phyloP scores from a whole-genome alignment of 2,329 filamentous ascomycete genomes.

The Cladosporium sphaerospermum region DNA sequence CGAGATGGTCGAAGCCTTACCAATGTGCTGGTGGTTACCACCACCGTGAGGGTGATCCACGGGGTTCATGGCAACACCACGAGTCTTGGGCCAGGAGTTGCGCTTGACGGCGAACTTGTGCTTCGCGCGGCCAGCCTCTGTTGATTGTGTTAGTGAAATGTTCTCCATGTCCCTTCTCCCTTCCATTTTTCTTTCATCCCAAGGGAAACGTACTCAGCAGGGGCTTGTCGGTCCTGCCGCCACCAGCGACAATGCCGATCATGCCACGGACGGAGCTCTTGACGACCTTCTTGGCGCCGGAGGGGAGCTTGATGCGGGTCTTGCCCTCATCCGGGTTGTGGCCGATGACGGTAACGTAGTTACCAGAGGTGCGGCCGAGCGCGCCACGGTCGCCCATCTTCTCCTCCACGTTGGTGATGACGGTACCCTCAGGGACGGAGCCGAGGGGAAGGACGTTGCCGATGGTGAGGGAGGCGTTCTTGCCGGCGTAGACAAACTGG shows the following conservation, averaged over 20 bases:
- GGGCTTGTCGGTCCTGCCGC: constrained; percentile 99
- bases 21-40: constrained; percentile 99
- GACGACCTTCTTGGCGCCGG: constrained; percentile 98
- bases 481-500: constrained; percentile 99
- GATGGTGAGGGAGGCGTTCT: constrained; percentile 94
- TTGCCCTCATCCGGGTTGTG: constrained; percentile 99
- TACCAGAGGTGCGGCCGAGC: constrained; percentile 94
- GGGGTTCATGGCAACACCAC: constrained; percentile 99
- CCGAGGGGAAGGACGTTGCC: constrained; percentile 94
- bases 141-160: constrained; percentile 22
- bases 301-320: constrained; percentile 99
- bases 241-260: constrained; percentile 99
- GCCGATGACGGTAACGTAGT: constrained; percentile 97
- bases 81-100: constrained; percentile 99
- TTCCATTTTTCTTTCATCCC: not conserved
- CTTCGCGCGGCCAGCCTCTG: constrained; percentile 98
- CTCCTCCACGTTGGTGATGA: constrained; percentile 98
- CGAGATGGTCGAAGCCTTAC: constrained; percentile 99
- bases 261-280: constrained; percentile 89
- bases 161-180: not conserved
- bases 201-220: constrained; percentile 66
- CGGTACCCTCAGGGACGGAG: constrained; percentile 97
- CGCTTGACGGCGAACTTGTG: constrained; percentile 99
- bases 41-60: constrained; percentile 77
- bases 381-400: constrained; percentile 95